Base-by-base conservation (phyloP, 2,329 filamentous ascomycete genomes). In the Fusarium praegraminearum region DNA sequence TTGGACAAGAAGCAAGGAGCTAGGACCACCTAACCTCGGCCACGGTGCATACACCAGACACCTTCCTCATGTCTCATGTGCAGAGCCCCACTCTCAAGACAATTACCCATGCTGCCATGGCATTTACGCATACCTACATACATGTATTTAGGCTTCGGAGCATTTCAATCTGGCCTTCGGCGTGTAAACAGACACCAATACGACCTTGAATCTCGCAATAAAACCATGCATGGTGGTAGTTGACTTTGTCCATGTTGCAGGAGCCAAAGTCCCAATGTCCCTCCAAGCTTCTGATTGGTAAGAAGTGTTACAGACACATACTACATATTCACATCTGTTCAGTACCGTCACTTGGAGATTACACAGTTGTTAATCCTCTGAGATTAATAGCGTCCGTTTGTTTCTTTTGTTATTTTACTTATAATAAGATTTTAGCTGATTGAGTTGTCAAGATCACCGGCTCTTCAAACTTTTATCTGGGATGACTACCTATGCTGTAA, bases 1-100 rank as follows among this genome's bases (percentile, higher is more conserved):
- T 22, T 22, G 20, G 36, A 40, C 18, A 41, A 49, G 54, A 44
- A 40, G 62, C 28, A 62, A 35, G 56, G 64, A 71, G 57, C 68
- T 66, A 60, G 60, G 68, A 57, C 68, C 68, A 71, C 38, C 33
- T 22, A 33, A 55, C 41, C 33, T 40, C 52, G 40, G 30, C 35
- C 45, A 33, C 11, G n/a, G 11, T 30, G 28, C 28, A 12, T 58
- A 38, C 38, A 45, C 40, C 43, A 12, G 49, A 38, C 38, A 45
- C 40, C 43, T 62, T 30, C 56, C 33, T 46, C 45, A 30, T 30
- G 28, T 43, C 35, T 52, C 38, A 30, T 49, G 50, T 54, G 57
- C 45, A 41, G 60, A 26, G 11, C 20, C 59, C 61, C 62, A 65
- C 61, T 55, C 36, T 45, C 46, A 32, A 65, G 41, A 49, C 45